Evolutionary conservation across 768 basidiomycete genomes (phyloP).

Genomic region (Amanita exitialis): DNA sequence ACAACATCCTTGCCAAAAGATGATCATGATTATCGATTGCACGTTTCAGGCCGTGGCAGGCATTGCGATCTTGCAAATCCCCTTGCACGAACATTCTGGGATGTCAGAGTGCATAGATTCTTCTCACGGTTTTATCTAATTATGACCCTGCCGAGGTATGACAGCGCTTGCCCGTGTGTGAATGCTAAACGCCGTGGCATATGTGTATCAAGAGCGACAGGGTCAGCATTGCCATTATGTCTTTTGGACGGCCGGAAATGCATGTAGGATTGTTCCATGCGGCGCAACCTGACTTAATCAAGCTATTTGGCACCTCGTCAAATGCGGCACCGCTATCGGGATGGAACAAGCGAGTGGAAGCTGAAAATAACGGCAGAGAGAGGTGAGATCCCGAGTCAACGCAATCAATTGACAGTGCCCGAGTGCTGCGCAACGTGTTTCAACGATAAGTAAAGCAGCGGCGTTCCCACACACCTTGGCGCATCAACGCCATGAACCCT

Average conservation of each 20-base stretch:
- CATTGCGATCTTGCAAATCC: not conserved
- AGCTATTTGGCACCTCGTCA: not conserved
- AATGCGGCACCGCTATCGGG: not conserved
- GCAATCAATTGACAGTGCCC: not conserved
- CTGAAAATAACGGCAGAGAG: not conserved
- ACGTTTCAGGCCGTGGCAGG: not conserved
- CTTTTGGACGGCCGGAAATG: not conserved
- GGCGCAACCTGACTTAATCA: not conserved
- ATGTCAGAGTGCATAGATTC: not conserved
- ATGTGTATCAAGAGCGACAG: not conserved
- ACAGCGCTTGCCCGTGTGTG: constrained; percentile 1
- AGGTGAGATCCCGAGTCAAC: constrained; percentile 2
- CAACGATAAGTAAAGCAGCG: not conserved
- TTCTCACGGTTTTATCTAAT: not conserved
- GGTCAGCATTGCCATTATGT: not conserved
- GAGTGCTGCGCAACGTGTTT: constrained; percentile 7
- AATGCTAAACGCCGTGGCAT: constrained; percentile 1
- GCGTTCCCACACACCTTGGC: constrained; percentile 5
- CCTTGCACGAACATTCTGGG: not conserved
- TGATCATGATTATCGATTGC: constrained; percentile 2
- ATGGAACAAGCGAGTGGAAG: not conserved
- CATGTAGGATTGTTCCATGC: not conserved
- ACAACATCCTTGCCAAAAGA: not conserved
- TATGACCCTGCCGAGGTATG: constrained; percentile 1
- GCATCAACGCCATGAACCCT: constrained; percentile 5